These are phyloP conservation scores for Deinandra increscens DNA, from an alignment of 129 eudicot species.

Conservation along the genomic window DNA sequence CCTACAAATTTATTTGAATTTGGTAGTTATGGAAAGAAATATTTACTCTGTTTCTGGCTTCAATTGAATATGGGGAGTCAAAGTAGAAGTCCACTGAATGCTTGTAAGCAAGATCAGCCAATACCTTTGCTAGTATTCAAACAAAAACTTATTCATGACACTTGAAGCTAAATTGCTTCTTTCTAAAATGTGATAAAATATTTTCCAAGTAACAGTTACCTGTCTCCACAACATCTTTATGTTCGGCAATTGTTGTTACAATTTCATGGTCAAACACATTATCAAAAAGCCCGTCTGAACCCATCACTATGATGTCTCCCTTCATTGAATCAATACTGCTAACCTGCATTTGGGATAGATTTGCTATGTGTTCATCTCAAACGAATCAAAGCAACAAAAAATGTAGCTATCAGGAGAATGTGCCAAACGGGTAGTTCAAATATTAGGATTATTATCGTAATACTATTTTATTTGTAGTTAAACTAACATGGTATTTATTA, in stretches of 20 bases:
- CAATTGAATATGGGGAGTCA: slow-evolving; percentile 80
- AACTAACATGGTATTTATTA: neutral
- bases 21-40: neutral
- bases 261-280: slow-evolving; percentile 79
- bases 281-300: slow-evolving; percentile 96
- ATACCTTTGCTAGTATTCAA: slow-evolving; percentile 76
- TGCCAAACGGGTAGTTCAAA: neutral
- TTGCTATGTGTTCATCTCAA: neutral
- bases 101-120: slow-evolving; percentile 80
- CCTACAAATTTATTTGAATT: neutral
- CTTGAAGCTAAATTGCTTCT: neutral
- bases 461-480: neutral
- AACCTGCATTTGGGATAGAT: slow-evolving; percentile 45
- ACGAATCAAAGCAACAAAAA: neutral
- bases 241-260: slow-evolving; percentile 45
- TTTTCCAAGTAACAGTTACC: slow-evolving; percentile 44
- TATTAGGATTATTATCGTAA: neutral
- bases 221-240: slow-evolving; percentile 52
- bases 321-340: slow-evolving; percentile 57
- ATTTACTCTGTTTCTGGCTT: slow-evolving; percentile 77
- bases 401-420: neutral
- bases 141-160: slow-evolving; percentile 20
- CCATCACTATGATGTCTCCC: slow-evolving; percentile 82
- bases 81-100: slow-evolving; percentile 68
- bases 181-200: neutral